A percentile compares a stretch with the other conserved stretches of the same genome.
phyloP scores from a whole-genome alignment of 2,329 filamentous ascomycete species.

The Stagonosporopsis vannaccii region DNA sequence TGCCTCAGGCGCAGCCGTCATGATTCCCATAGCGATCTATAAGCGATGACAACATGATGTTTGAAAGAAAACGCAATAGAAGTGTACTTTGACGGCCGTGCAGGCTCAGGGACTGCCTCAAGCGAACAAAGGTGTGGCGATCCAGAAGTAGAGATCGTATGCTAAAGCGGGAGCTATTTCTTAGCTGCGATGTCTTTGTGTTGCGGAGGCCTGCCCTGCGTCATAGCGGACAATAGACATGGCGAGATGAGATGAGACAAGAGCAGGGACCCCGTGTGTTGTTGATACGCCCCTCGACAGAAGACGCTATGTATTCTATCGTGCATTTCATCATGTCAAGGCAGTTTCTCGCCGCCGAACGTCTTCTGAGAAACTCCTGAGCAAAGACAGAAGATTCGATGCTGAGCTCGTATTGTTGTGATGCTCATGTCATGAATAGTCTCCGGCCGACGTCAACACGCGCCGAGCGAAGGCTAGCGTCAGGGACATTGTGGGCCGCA shows the following conservation, averaged over 20 bases:
- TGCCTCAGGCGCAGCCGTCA: constrained; percentile 4
- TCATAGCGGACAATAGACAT: constrained; percentile 1
- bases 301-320: too few relatives aligned
- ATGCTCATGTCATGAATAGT: background rate
- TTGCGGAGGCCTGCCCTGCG: constrained; percentile 1
- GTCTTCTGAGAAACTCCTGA: too few relatives aligned
- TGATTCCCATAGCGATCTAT: constrained; percentile 12
- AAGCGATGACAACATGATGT: constrained; percentile 34
- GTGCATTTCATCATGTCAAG: too few relatives aligned
- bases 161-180: constrained; percentile 25
- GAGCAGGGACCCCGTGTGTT: background rate
- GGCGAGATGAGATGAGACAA: background rate
- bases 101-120: constrained; percentile 10
- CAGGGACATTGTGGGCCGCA: constrained; percentile 28
- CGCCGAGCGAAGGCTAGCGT: constrained; percentile 24
- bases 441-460: constrained; percentile 31
- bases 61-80: background rate
- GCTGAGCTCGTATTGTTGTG: background rate
- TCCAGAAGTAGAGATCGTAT: constrained; percentile 16
- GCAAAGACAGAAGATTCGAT: background rate
- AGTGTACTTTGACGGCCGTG: constrained; percentile 12
- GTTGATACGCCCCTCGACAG: background rate
- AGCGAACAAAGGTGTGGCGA: constrained; percentile 22
- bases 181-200: constrained; percentile 6
- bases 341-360: too few relatives aligned